Conservation (phyloP, 768 basidiomycete genomes). For the Naganishia antarctica region DNA sequence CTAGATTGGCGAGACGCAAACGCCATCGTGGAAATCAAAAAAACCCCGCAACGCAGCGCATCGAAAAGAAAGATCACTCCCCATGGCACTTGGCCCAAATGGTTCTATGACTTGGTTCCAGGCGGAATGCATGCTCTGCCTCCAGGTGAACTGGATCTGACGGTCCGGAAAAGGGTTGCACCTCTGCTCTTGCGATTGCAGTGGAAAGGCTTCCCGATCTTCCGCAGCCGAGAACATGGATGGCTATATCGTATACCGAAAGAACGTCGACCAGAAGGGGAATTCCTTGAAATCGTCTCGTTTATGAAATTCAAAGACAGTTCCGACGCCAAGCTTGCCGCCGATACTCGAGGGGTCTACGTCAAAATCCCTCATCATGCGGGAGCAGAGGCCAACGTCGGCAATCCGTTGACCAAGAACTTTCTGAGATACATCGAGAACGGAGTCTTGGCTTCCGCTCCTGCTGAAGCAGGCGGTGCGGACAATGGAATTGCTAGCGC, state of each 20-base stretch:
- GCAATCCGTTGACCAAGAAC: constrained; percentile 78
- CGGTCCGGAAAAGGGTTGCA: constrained; percentile 72
- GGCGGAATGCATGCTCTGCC: constrained; percentile 30
- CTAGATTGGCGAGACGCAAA: constrained; percentile 34
- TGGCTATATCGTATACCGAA: constrained; percentile 80
- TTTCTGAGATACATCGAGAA: constrained; percentile 86
- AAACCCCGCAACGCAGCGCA: background rate
- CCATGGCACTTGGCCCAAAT: constrained; percentile 72
- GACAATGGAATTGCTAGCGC: constrained; percentile 52
- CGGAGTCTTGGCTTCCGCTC: constrained; percentile 76
- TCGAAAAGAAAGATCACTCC: background rate
- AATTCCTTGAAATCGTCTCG: background rate
- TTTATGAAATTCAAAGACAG: constrained; percentile 52
- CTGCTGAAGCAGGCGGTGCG: constrained; percentile 36
- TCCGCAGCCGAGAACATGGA: constrained; percentile 77
- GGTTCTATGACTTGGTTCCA: constrained; percentile 83
- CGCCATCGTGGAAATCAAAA: background rate
- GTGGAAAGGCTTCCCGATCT: constrained; percentile 81
- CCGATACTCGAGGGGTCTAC: constrained; percentile 57
- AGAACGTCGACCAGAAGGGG: constrained; percentile 3
- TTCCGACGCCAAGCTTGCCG: constrained; percentile 58
- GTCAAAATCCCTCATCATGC: constrained; percentile 96
- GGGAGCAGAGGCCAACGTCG: constrained; percentile 91
- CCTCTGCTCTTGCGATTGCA: constrained; percentile 79
- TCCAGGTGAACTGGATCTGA: constrained; percentile 71